Percentiles rank a stretch among this genome's conserved stretches.
Conservation (phyloP, 2,329 filamentous ascomycete species). For the Sarocladium brachiariae region DNA sequence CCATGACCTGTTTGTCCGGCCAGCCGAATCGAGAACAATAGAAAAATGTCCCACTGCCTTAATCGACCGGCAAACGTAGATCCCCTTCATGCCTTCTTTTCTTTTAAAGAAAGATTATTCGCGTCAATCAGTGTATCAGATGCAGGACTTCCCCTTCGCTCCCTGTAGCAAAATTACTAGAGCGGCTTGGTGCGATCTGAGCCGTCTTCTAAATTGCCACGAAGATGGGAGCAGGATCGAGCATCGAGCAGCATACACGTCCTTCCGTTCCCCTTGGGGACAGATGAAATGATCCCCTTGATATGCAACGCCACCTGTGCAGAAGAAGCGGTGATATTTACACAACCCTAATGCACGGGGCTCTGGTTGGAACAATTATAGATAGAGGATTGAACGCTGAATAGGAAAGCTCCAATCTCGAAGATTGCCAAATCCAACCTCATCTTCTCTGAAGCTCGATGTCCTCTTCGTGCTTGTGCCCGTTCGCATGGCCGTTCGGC, state of each 20-base stretch:
- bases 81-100: not conserved
- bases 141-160: too few species aligned
- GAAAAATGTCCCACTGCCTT: not conserved
- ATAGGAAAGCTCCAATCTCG: not conserved
- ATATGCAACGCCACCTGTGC: constrained; percentile 8
- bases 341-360: not conserved
- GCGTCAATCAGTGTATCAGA: too few species aligned
- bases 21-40: constrained; percentile 1
- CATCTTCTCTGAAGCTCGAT: constrained; percentile 40
- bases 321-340: not conserved
- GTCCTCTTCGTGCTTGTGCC: constrained; percentile 31
- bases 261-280: not conserved
- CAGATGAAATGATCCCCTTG: not conserved
- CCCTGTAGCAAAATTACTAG: too few species aligned
- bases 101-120: too few species aligned
- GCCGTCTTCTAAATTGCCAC: not conserved
- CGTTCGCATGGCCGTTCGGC: constrained; percentile 33
- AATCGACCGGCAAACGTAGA: not conserved
- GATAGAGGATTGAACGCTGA: not conserved
- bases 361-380: not conserved
- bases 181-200: too few species aligned
- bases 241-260: not conserved
- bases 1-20: not conserved
- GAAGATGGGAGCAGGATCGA: not conserved
- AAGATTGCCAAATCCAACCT: not conserved